Evolutionary conservation across 345 rosid species (phyloP).

Genomic region (Clausena lansium): DNA sequence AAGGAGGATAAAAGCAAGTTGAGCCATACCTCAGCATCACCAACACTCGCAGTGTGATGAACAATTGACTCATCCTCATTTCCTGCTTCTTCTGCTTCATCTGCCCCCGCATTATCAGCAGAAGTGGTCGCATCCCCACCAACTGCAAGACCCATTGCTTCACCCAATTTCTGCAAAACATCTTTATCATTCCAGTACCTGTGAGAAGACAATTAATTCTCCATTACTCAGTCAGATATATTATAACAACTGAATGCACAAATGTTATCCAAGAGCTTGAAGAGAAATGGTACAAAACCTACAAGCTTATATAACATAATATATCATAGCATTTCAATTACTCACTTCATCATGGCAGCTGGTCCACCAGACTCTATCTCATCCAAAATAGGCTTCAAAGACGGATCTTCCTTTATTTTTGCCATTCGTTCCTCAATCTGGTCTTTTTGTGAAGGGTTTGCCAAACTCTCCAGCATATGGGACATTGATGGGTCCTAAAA

Average conservation of each 20-base stretch:
- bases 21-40: conserved; percentile 81
- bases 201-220: conserved; percentile 14
- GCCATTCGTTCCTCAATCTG: conserved; percentile 91
- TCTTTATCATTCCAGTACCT: conserved; percentile 99
- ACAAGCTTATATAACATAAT: neutral
- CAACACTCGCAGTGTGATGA: conserved; percentile 87
- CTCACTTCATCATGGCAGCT: conserved; percentile 93
- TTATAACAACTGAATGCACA: neutral
- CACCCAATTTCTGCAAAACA: conserved; percentile 85
- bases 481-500: conserved; percentile 96
- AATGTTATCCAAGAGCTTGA: neutral
- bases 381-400: conserved; percentile 80
- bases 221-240: conserved; percentile 6
- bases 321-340: conserved; percentile 14
- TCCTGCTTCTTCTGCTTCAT: conserved; percentile 67
- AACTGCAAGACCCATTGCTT: conserved; percentile 94
- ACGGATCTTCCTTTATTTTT: conserved; percentile 77
- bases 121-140: conserved; percentile 65
- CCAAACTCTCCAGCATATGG: conserved; percentile 74
- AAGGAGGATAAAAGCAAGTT: neutral
- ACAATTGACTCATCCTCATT: conserved; percentile 91
- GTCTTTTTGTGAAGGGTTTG: conserved; percentile 78
- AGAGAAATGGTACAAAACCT: neutral
- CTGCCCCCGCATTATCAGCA: conserved; percentile 48
- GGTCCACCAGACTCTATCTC: conserved; percentile 95